Conservation (phyloP, 1,284 basidiomycete species). For the Tilletiopsis washingtonensis region DNA sequence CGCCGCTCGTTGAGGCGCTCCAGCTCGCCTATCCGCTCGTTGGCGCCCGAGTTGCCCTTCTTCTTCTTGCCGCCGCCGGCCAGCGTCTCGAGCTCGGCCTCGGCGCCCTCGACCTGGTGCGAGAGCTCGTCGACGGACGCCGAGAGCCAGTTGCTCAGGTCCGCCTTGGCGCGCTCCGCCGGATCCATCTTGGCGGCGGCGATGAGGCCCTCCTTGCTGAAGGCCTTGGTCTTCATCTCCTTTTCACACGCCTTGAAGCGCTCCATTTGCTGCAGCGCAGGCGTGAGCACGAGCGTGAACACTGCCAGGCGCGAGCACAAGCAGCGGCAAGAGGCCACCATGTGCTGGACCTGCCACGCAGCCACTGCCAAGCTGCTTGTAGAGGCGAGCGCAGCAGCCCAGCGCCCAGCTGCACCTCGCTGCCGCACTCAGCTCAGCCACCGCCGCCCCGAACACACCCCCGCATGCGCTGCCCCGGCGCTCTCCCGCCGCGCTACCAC, state of each 20-base stretch:
- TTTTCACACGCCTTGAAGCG: constrained; percentile 99
- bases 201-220: constrained; percentile 96
- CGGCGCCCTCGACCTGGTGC: constrained; percentile 84
- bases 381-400: too few relatives aligned
- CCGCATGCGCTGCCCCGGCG: too few relatives aligned
- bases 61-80: constrained; percentile 67
- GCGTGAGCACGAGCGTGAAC: too few relatives aligned
- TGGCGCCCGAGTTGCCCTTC: constrained; percentile 58
- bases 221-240: constrained; percentile 99
- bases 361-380: too few relatives aligned
- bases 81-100: constrained; percentile 91
- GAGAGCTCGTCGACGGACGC: constrained; percentile 73
- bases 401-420: too few relatives aligned
- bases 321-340: not conserved
- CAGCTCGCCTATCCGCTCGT: constrained; percentile 70
- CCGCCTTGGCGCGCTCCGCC: constrained; percentile 90
- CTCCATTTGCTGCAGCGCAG: constrained; percentile 85
- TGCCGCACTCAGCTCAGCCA: too few relatives aligned
- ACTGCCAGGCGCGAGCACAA: not conserved
- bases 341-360: not conserved
- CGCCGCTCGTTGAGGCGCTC: constrained; percentile 86
- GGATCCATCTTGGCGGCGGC: constrained; percentile 91
- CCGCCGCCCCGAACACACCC: too few relatives aligned
- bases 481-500: too few relatives aligned
- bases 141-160: constrained; percentile 59